Base-by-base conservation (phyloP, 2,329 filamentous ascomycete genomes). In the Claviceps africana region DNA sequence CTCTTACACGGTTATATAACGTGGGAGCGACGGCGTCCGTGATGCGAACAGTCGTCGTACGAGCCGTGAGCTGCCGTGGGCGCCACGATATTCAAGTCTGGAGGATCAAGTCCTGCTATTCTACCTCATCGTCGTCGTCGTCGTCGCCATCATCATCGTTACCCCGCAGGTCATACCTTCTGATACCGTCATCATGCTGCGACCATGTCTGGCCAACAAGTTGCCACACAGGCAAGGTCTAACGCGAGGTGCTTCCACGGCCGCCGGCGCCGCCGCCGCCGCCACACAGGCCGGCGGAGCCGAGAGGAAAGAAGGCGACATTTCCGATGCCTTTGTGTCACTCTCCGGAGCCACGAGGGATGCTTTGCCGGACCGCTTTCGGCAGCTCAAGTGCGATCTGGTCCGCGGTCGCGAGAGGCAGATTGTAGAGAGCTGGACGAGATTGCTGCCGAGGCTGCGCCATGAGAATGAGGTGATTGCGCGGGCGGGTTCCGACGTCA, bases 321-420 rank as follows among this genome's bases (percentile, higher is more conserved):
- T 84, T 35, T 80, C 79, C 0, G 78, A 80, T 50, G 68, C 78
- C 1, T 84, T 84, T 53, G 73, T 74, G 0, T 83, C 80, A 0
- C 66, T 84, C 2, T 79, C 78, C 0, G 76, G 77, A 0, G 61
- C 61, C 2, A 59, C 67, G 8, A 60, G 66, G 4, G 60, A 65
- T 11, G 72, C 75, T 0, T 67, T 84, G 0, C 79, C 79, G 0
- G 67, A 74, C 53, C 69, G 77, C 0, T 84, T 78, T 58, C 71
- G 78, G 8, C 62, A 74, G 22, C 66, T 82, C 11, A 84, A 84
- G 58, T 64, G 67, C n/a, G 65, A 69, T 0, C 65, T 83, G 11
- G 67, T 78, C 0, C 62, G 64, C 2, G 77, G 75, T 0, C 70
- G 72, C 25, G 77, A 81, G 58, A 62, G 67, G 8, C 62, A 63